A percentile compares a stretch with the other conserved stretches of the same genome.
These are phyloP conservation scores for Hysterangium stoloniferum DNA, from an alignment of 768 basidiomycete genomes.

Conservation along the genomic window DNA sequence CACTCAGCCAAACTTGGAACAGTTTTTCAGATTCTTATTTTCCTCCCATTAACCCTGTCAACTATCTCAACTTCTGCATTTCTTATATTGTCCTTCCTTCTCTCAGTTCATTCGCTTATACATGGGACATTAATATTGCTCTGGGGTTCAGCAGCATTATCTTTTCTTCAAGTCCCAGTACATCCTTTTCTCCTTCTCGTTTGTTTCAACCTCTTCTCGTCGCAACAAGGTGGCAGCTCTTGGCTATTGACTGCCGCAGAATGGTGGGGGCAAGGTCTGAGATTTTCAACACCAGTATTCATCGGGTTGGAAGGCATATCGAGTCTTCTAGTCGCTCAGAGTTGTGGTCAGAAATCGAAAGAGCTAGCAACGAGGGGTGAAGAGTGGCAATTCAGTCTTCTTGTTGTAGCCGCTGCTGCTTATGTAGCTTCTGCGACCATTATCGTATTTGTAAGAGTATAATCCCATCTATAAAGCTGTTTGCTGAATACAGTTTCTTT, in stretches of 20 bases:
- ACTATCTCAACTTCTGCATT: constrained; percentile 77
- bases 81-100: constrained; percentile 69
- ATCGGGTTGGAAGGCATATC: constrained; percentile 80
- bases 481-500: constrained; percentile 1
- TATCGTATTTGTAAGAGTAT: constrained; percentile 69
- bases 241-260: constrained; percentile 47
- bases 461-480: neutral
- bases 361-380: constrained; percentile 67
- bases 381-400: constrained; percentile 64
- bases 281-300: constrained; percentile 67
- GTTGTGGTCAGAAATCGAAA: constrained; percentile 70
- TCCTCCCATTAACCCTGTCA: constrained; percentile 76
- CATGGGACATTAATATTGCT: constrained; percentile 73
- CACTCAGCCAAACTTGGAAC: constrained; percentile 43
- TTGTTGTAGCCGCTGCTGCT: constrained; percentile 68
- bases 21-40: constrained; percentile 72
- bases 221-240: constrained; percentile 32
- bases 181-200: constrained; percentile 82
- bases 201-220: constrained; percentile 73
- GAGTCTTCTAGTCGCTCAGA: constrained; percentile 75
- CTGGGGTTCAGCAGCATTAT: constrained; percentile 63
- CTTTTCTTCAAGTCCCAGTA: constrained; percentile 77
- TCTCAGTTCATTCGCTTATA: constrained; percentile 68
- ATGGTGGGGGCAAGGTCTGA: constrained; percentile 69
- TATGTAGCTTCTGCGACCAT: constrained; percentile 83